Base-by-base conservation (phyloP, 164 flowering plant genomes). In the Tinospora cordifolia region DNA sequence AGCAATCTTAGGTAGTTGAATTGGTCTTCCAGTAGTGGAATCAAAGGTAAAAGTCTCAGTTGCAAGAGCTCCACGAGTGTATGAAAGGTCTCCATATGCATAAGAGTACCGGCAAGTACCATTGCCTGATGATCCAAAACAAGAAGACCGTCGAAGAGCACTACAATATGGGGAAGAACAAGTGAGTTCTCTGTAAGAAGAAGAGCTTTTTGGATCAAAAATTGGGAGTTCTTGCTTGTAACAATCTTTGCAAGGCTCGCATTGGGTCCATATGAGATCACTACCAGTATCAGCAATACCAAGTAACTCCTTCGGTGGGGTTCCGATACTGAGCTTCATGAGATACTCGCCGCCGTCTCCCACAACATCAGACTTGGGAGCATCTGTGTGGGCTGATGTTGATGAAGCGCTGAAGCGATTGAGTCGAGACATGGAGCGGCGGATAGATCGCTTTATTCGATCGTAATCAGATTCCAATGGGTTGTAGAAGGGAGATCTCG, bases 231-330 rank as follows among this genome's bases (percentile, higher is more conserved):
- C 40, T 65, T 83, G 83, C 0, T 51, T 57, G 44, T 40, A 80
- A 39, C 85, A 81, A 4, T 41, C 0, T 7, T 39, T n/a, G 34
- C 82, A 83, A 22, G 85, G 83, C 63, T 63, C 3, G 59, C 85
- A 83, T 57, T 83, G 85, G 2, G 76, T 77, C 85, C 83, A 83
- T 9, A 65, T 72, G n/a, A 83, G 74, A 64, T 75, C 82, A 65
- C 83, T 79, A 6, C 82, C 85, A 0, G 83, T 83, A 72, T 81
- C 86, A 3, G 70, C 69, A 34, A 69, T 67, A 1, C 62, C 74
- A 11, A 72, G 63, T 2, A 60, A 22, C 11, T 66, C 39, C 3
- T 66, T 26, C 0, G 81, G 78, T 34, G 81, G 81, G 5, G 74
- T 69, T 0, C 78, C 81, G 10, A 79, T 21, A 10, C 71, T 65